These are phyloP conservation scores for Starmerella stigmatis DNA, from an alignment of 805 yeast species.

Conservation along the genomic window DNA sequence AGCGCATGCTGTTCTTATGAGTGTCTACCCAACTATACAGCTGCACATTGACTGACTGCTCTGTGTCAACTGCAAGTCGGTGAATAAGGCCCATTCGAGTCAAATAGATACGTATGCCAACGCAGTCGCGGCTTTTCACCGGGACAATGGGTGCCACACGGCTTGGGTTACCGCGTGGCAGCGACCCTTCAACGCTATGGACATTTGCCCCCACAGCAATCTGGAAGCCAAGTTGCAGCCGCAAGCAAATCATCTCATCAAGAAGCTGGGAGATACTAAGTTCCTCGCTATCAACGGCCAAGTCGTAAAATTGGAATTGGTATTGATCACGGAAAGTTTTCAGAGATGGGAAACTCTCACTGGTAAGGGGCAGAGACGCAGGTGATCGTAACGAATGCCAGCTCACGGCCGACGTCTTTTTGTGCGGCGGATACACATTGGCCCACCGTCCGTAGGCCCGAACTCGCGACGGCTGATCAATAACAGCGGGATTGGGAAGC, in stretches of 20 bases:
- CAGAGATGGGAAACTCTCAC: constrained; percentile 63
- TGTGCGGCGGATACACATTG: constrained; percentile 70
- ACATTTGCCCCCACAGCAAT: constrained; percentile 68
- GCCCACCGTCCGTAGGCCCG: constrained; percentile 80
- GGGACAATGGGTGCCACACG: constrained; percentile 50
- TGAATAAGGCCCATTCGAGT: constrained; percentile 77
- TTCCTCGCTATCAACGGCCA: constrained; percentile 20
- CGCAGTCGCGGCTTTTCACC: constrained; percentile 31
- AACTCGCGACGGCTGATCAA: constrained; percentile 41
- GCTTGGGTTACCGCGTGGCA: constrained; percentile 46
- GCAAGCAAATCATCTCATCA: constrained; percentile 75
- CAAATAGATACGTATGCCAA: constrained; percentile 60
- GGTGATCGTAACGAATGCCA: constrained; percentile 94
- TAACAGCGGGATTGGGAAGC: constrained; percentile 60
- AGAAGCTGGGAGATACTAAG: constrained; percentile 41
- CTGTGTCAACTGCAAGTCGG: constrained; percentile 61
- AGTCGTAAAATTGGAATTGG: constrained; percentile 70
- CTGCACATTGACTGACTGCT: constrained; percentile 68
- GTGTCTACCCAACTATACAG: constrained; percentile 38
- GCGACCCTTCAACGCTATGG: constrained; percentile 50
- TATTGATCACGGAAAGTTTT: constrained; percentile 61
- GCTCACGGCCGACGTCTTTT: constrained; percentile 58
- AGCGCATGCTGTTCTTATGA: constrained; percentile 9
- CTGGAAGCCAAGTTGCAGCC: constrained; percentile 83
- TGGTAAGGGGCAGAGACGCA: constrained; percentile 77